Percentiles rank a stretch among this genome's conserved stretches.
Evolutionary conservation across 2,329 filamentous ascomycete genomes (phyloP).

Genomic region (Aspergillus bombycis): DNA sequence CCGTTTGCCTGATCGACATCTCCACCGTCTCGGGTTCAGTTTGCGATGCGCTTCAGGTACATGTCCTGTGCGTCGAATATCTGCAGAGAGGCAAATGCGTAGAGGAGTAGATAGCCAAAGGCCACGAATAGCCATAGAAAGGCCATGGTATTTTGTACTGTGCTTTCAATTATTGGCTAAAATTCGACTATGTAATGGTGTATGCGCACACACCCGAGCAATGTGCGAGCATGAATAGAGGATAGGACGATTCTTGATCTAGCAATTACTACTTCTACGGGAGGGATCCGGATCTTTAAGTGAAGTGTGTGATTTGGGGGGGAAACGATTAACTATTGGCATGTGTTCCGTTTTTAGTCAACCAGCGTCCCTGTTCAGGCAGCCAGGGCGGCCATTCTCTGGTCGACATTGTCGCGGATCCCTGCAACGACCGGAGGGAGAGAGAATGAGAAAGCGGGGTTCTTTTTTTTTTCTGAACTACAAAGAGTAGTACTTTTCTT

Average conservation of each 20-base stretch:
- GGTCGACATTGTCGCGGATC: slow-evolving; percentile 4
- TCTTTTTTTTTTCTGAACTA: background rate
- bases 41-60: slow-evolving; percentile 21
- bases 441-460: slow-evolving; percentile 8
- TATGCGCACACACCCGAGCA: background rate
- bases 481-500: background rate
- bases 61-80: slow-evolving; percentile 16
- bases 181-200: background rate
- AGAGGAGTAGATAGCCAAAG: slow-evolving; percentile 38
- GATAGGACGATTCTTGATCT: background rate
- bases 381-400: slow-evolving; percentile 13
- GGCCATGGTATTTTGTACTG: slow-evolving; percentile 24
- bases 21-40: slow-evolving; percentile 18
- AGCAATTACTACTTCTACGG: background rate
- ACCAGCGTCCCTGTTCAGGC: slow-evolving; percentile 12
- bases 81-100: slow-evolving; percentile 36
- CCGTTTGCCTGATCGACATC: background rate
- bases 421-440: slow-evolving; percentile 4
- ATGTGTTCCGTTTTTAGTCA: background rate
- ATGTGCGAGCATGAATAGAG: background rate
- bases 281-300: background rate
- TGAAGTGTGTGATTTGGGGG: background rate
- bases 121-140: slow-evolving; percentile 39
- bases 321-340: background rate
- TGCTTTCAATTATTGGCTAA: background rate